Evolutionary conservation across 2,329 filamentous ascomycete species (phyloP), one percentile per base, ranked within the genome.

Genomic region (Paraphaeosphaeria sporulosa): DNA sequence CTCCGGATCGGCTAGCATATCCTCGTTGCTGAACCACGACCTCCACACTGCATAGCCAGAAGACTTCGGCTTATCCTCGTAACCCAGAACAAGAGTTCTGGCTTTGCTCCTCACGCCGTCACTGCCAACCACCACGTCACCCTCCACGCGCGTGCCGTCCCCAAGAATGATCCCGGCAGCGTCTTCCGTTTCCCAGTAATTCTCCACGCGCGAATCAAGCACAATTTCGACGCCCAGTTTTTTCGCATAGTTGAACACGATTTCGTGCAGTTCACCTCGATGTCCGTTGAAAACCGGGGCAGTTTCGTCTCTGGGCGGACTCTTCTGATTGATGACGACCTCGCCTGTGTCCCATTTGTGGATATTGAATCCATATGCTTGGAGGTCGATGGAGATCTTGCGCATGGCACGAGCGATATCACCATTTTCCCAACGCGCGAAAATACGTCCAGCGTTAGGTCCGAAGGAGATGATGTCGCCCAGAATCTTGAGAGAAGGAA

Each of bases 401-500:
- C 81, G 80, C 76, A 87, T 79, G 47, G 79, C 78, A 48, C 75
- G 72, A 8, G 80, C 78, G 10, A 88, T 78, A 36, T 77, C 72
- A 34, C 85, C 83, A 30, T 82, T 71, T 0, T 76, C 78, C 87
- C 87, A 90, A 3, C 87, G 83, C 55, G 84, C 71, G 67, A 88
- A 87, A 65, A 89, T 88, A 43, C 86, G 83, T 0, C 86, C 85
- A 13, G 81, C 85, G 64, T 89, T 89, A 50, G 84, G 80, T 1
- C 86, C 86, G 62, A 88, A 88, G 13, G 84, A 85, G 63, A 88
- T 89, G 62, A 89, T 87, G 74, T 89, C 85, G 55, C 87, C 87
- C 0, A 89, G 81, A 4, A 80, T 75, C 65, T 88, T 89, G 57
- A 88, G 81, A 56, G 83, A 82, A 8, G 76, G 74, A 60, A 87